Conservation (phyloP, 2,329 filamentous ascomycete genomes). For the Parasarocladium wereldwijsianum region DNA sequence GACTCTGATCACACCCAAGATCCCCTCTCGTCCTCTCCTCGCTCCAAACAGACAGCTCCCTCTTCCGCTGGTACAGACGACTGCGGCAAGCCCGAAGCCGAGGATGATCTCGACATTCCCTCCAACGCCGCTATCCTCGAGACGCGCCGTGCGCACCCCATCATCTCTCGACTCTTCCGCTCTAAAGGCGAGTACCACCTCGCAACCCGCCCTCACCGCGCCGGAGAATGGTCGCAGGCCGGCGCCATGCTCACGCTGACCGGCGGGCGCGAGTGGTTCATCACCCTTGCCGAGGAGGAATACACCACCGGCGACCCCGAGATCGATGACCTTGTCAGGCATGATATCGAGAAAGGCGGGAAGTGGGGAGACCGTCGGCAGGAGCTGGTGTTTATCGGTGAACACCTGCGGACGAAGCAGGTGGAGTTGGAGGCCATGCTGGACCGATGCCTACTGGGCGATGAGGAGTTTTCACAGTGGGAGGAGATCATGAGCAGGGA, state of each 20-base stretch:
- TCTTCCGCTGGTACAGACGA: conserved; percentile 4
- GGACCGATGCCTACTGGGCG: conserved; percentile 46
- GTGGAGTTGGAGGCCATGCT: conserved; percentile 34
- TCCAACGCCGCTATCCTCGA: conserved; percentile 30
- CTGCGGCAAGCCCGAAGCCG: background rate
- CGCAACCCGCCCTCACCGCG: conserved; percentile 38
- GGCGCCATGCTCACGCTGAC: conserved; percentile 48
- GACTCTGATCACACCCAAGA: conserved; percentile 13
- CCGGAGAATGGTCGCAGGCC: conserved; percentile 48
- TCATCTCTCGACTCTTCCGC: conserved; percentile 41
- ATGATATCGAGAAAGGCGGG: conserved; percentile 36
- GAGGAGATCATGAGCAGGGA: conserved; percentile 33
- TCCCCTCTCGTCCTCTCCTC: conserved; percentile 6
- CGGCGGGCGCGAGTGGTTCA: conserved; percentile 43
- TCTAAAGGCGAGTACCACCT: conserved; percentile 50
- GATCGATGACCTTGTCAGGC: conserved; percentile 31
- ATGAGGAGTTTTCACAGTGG: conserved; percentile 41
- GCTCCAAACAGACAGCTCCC: conserved; percentile 6
- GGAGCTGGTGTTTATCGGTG: conserved; percentile 61
- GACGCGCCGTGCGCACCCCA: conserved; percentile 37
- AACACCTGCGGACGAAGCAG: conserved; percentile 43
- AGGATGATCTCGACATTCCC: conserved; percentile 17
- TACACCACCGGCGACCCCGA: conserved; percentile 31
- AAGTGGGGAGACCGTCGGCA: conserved; percentile 58
- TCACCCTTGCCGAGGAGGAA: conserved; percentile 36